phyloP scores from a whole-genome alignment of 805 yeast genomes.

The Wickerhamomyces queroliae region DNA sequence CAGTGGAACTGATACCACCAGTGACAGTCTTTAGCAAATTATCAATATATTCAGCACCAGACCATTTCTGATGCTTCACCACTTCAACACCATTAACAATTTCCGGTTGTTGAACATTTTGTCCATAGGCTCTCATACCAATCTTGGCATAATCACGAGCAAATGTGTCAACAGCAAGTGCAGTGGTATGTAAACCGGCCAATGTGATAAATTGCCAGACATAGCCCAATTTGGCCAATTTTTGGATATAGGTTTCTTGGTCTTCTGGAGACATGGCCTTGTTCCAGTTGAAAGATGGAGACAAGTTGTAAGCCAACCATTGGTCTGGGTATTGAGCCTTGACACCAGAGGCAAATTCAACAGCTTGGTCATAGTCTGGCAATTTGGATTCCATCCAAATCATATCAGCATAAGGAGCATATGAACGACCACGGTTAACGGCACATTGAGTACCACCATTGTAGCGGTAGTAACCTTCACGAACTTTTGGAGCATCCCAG shows the following conservation, averaged over 20 bases:
- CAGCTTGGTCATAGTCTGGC: slow-evolving; percentile 91
- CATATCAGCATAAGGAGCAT: slow-evolving; percentile 90
- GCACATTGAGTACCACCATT: slow-evolving; percentile 97
- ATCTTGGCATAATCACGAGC: slow-evolving; percentile 68
- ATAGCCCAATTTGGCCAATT: slow-evolving; percentile 84
- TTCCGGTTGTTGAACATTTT: slow-evolving; percentile 79
- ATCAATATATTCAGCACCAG: slow-evolving; percentile 96
- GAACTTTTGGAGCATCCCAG: slow-evolving; percentile 93
- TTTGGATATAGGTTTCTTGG: slow-evolving; percentile 84
- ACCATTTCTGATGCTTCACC: slow-evolving; percentile 97
- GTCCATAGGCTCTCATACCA: slow-evolving; percentile 97
- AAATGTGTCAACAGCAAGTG: slow-evolving; percentile 83
- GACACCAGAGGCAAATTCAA: slow-evolving; percentile 92
- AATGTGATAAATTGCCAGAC: slow-evolving; percentile 97
- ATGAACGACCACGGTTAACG: slow-evolving; percentile 92
- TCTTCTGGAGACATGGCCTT: slow-evolving; percentile 83
- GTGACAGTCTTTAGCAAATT: slow-evolving; percentile 82
- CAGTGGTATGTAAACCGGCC: slow-evolving; percentile 96
- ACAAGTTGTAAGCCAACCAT: slow-evolving; percentile 95
- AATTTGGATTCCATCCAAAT: slow-evolving; percentile 98
- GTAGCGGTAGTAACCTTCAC: slow-evolving; percentile 97
- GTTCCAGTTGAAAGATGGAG: slow-evolving; percentile 98
- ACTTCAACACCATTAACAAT: slow-evolving; percentile 88
- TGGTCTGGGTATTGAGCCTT: slow-evolving; percentile 75
- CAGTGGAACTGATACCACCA: slow-evolving; percentile 92